Percentiles rank a stretch among this genome's conserved stretches.
phyloP scores from a whole-genome alignment of 2,329 filamentous ascomycete genomes.

The Fusarium globosum region DNA sequence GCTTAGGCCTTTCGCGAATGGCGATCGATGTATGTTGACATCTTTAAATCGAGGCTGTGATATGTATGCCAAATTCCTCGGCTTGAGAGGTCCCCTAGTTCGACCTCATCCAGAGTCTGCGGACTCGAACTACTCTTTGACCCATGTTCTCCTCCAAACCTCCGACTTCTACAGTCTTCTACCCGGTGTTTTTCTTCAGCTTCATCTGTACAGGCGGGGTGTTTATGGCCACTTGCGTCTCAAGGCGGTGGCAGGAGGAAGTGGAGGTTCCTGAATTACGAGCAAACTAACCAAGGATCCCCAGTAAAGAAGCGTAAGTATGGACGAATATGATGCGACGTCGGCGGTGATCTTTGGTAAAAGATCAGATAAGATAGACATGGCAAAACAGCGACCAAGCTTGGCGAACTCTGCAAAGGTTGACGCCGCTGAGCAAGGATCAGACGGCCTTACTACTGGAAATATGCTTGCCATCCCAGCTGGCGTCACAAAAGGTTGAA shows the following conservation, averaged over 20 bases:
- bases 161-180: not conserved
- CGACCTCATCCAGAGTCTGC: not conserved
- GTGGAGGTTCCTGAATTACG: conserved; percentile 24
- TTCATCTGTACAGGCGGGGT: conserved; percentile 31
- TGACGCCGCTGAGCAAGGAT: conserved; percentile 16
- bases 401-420: conserved; percentile 16
- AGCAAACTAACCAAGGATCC: conserved; percentile 25
- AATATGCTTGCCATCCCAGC: conserved; percentile 9
- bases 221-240: conserved; percentile 15
- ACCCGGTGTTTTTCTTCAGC: not conserved
- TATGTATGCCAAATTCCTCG: not conserved
- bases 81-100: not conserved
- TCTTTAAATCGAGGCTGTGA: not conserved
- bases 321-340: conserved; percentile 32
- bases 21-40: conserved; percentile 11
- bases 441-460: conserved; percentile 27
- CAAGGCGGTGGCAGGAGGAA: conserved; percentile 20
- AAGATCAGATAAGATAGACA: conserved; percentile 44
- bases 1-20: conserved; percentile 1
- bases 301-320: conserved; percentile 8
- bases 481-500: conserved; percentile 7
- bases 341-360: conserved; percentile 56
- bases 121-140: not conserved
- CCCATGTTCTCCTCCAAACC: not conserved
- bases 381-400: conserved; percentile 3